Evolutionary conservation across 2,329 filamentous ascomycete genomes (phyloP), one percentile per base, ranked within the genome.

Genomic region (Botryosphaeria agaves): DNA sequence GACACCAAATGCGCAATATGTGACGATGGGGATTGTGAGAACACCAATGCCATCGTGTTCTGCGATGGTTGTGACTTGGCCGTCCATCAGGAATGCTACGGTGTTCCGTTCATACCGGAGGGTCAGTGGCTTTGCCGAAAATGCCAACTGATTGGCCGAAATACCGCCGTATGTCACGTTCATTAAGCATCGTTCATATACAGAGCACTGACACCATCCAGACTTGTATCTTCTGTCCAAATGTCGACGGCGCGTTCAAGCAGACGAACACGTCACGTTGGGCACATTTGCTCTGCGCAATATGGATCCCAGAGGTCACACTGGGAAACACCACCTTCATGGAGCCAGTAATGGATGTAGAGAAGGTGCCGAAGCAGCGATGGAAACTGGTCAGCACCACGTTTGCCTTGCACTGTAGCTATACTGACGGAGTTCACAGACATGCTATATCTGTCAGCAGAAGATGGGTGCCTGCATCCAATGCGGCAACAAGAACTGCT

Each of bases 11-110:
- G 89, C 49, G 85, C 83, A 14, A 91, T 98, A 34, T 98, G 89
- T 50, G 89, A 98, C 48, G 89, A 98, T 47, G 89, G 89, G n/a
- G 89, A 98, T 48, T 98, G 89, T 48, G 89, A 98, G 56, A 98
- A 98, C 52, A 91, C 89, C 14, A 98, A 98, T 48, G 89, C 89
- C 1, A 98, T 98, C 46, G 89, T 98, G 14, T 98, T 98, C 49
- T 98, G 89, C 51, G 89, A 98, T 49, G 89, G 89, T 3, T 98
- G 89, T 55, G 91, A 98, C 54, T 62, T 98, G 30, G 89, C 89
- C 3, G 89, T 98, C 7, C 89, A 98, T 53, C 89, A 98, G 53
- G 89, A 98, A 59, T 98, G 89, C 55, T 98, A 98, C 49, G 89
- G 89, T 33, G 89, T 98, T 28, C 89, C 89, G 1, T 98, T 94